phyloP scores from a whole-genome alignment of 768 basidiomycete genomes.

The Auriscalpium orientale region DNA sequence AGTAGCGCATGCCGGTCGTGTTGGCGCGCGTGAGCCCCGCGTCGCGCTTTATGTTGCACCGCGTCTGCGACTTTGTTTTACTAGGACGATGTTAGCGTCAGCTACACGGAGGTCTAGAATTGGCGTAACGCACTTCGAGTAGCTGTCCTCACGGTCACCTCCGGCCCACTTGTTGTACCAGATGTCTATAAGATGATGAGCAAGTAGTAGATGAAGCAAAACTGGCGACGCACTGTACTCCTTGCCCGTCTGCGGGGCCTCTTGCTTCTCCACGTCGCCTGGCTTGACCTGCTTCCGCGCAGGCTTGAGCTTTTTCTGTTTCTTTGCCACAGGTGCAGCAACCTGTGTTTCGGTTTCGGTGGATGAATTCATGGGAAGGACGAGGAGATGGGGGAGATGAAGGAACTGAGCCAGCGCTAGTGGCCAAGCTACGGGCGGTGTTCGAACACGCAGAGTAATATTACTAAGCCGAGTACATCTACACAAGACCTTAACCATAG shows the following conservation, averaged over 20 bases:
- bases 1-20: slow-evolving; percentile 86
- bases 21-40: slow-evolving; percentile 93
- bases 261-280: slow-evolving; percentile 84
- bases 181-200: slow-evolving; percentile 48
- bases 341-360: slow-evolving; percentile 6
- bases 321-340: slow-evolving; percentile 13
- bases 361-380: slow-evolving; percentile 6
- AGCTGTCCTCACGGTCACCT: slow-evolving; percentile 92
- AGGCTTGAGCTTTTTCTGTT: slow-evolving; percentile 70
- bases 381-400: no score
- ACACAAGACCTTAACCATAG: no score
- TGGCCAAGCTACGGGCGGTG: no score
- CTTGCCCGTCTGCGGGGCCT: slow-evolving; percentile 86
- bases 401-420: no score
- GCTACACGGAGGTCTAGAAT: background rate
- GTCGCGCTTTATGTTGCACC: slow-evolving; percentile 84
- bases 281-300: slow-evolving; percentile 91
- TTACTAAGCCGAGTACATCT: no score
- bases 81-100: slow-evolving; percentile 30
- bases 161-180: slow-evolving; percentile 99
- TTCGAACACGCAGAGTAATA: no score
- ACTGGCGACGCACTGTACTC: slow-evolving; percentile 73
- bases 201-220: no score
- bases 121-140: slow-evolving; percentile 69
- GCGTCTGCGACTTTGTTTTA: slow-evolving; percentile 90